A percentile compares a stretch with the other conserved stretches of the same genome.
These are phyloP conservation scores for Rhynchospora tenuis DNA, from an alignment of 176 grass and related monocot genomes.

Conservation along the genomic window DNA sequence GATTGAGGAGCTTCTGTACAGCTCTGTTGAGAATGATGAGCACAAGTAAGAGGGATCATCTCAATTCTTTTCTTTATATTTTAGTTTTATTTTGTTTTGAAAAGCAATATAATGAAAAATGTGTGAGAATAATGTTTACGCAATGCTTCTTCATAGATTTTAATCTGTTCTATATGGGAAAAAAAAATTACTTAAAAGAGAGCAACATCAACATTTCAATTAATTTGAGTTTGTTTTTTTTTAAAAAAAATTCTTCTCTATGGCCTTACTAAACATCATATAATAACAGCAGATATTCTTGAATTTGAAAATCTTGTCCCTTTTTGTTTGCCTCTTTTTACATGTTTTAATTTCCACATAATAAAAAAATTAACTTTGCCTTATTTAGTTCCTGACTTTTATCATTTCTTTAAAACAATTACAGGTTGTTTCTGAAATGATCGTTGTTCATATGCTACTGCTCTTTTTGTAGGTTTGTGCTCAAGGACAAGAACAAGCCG, in stretches of 20 bases:
- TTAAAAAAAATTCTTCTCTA: background rate
- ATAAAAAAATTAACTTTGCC: background rate
- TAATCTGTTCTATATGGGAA: background rate
- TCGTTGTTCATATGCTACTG: constrained; percentile 2
- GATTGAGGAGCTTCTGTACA: constrained; percentile 92
- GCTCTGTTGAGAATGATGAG: constrained; percentile 59
- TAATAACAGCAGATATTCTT: background rate
- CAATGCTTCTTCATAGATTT: background rate
- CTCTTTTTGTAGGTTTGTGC: constrained; percentile 49
- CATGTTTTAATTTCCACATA: background rate
- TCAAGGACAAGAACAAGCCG: constrained; percentile 87
- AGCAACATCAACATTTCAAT: background rate
- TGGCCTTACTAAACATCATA: background rate
- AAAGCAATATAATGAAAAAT: background rate
- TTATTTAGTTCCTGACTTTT: background rate
- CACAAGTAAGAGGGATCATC: constrained; percentile 61
- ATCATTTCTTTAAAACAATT: background rate
- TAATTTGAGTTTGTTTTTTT: background rate
- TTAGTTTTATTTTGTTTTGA: background rate
- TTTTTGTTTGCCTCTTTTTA: background rate
- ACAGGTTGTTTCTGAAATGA: background rate
- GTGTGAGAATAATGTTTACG: background rate
- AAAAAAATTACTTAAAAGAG: background rate
- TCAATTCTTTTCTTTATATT: background rate
- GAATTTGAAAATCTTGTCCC: background rate